These are phyloP conservation scores for Ashbya aceris DNA, from an alignment of 1,139 yeast species.

Conservation along the genomic window DNA sequence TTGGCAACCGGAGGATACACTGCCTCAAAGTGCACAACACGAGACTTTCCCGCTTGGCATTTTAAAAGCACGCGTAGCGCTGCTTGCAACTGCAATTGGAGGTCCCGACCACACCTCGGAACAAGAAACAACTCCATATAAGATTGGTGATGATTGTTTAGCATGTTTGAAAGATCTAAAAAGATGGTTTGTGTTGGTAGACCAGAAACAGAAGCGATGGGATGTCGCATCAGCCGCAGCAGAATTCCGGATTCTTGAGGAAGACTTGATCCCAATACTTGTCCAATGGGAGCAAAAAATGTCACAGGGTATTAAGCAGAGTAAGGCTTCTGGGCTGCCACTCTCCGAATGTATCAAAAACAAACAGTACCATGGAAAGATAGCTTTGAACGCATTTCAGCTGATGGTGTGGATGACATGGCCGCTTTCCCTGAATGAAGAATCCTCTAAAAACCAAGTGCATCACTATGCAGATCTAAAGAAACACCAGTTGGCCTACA, in stretches of 20 bases:
- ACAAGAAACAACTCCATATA: slow-evolving; percentile 47
- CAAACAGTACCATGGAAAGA: slow-evolving; percentile 41
- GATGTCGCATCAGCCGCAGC: slow-evolving; percentile 87
- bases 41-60: slow-evolving; percentile 12
- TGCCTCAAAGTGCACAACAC: not conserved
- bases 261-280: slow-evolving; percentile 68
- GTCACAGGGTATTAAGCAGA: slow-evolving; percentile 24
- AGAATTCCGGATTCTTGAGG: slow-evolving; percentile 61
- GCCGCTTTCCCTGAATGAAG: slow-evolving; percentile 60
- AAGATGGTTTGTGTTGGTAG: slow-evolving; percentile 79
- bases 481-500: slow-evolving; percentile 61
- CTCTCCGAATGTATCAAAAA: slow-evolving; percentile 11
- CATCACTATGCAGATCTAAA: slow-evolving; percentile 50
- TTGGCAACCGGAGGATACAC: not conserved
- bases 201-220: slow-evolving; percentile 56
- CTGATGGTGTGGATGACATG: slow-evolving; percentile 77
- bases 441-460: slow-evolving; percentile 43
- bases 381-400: slow-evolving; percentile 67
- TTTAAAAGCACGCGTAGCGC: slow-evolving; percentile 28
- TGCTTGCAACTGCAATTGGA: slow-evolving; percentile 30
- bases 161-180: slow-evolving; percentile 83
- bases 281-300: slow-evolving; percentile 58
- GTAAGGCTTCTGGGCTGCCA: slow-evolving; percentile 27
- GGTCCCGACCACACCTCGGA: slow-evolving; percentile 33
- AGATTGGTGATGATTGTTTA: slow-evolving; percentile 82